Conservation (phyloP, 2,329 filamentous ascomycete species). For the Aspergillus glaucus region DNA sequence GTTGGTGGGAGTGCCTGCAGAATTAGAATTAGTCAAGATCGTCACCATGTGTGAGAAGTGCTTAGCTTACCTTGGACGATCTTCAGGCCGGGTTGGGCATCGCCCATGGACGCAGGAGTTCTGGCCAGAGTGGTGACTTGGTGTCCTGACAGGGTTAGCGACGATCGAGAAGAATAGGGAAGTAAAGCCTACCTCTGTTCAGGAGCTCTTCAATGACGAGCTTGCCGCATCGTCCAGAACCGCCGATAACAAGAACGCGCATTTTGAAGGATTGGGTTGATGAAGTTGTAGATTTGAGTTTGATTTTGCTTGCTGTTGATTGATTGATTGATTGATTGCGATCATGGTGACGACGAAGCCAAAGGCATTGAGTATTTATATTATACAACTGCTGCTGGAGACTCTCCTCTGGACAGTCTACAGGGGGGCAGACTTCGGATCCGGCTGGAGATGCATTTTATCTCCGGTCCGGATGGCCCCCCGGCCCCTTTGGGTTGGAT, state of each 20-base stretch:
- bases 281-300: too few relatives aligned
- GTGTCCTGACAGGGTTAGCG: constrained; percentile 19
- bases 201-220: constrained; percentile 38
- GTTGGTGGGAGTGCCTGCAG: constrained; percentile 15
- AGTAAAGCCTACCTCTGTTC: constrained; percentile 16
- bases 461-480: too few relatives aligned
- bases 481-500: too few relatives aligned
- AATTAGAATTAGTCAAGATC: neutral
- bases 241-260: constrained; percentile 38
- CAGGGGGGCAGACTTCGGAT: too few relatives aligned
- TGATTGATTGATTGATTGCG: too few relatives aligned
- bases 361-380: too few relatives aligned
- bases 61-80: constrained; percentile 13
- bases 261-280: constrained; percentile 4
- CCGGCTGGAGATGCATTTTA: too few relatives aligned
- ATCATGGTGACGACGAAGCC: too few relatives aligned
- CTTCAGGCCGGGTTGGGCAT: constrained; percentile 12
- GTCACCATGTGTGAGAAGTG: neutral
- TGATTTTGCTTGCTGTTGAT: too few relatives aligned
- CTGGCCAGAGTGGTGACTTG: constrained; percentile 37
- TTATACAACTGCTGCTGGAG: too few relatives aligned
- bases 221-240: constrained; percentile 40
- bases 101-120: constrained; percentile 17
- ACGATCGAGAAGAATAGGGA: too few relatives aligned
- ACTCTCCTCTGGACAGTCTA: too few relatives aligned